Evolutionary conservation across 2,329 filamentous ascomycete genomes (phyloP).

Genomic region (Claviceps spartinae): DNA sequence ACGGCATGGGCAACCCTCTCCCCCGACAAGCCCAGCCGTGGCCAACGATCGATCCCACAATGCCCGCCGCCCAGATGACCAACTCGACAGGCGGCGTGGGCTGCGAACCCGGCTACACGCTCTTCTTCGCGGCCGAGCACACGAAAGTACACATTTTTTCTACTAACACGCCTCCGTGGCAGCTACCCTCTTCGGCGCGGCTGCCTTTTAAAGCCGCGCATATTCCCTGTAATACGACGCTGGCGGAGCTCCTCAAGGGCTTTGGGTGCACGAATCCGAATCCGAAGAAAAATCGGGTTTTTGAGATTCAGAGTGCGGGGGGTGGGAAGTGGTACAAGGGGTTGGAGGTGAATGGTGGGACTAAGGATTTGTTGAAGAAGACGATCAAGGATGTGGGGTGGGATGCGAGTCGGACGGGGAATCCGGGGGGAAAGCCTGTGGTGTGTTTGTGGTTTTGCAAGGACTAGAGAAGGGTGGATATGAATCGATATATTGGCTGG

Average conservation of each 20-base stretch:
- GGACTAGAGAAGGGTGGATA: constrained; percentile 17
- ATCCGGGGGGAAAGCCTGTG: constrained; percentile 34
- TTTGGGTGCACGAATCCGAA: constrained; percentile 41
- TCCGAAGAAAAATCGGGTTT: constrained; percentile 40
- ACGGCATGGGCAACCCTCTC: constrained; percentile 21
- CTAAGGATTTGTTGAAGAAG: constrained; percentile 33
- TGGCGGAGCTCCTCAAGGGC: constrained; percentile 43
- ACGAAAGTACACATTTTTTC: constrained; percentile 47
- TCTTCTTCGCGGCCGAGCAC: constrained; percentile 44
- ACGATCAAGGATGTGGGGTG: constrained; percentile 45
- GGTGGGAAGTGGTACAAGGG: constrained; percentile 48
- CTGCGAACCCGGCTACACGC: constrained; percentile 49
- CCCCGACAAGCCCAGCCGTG: constrained; percentile 27
- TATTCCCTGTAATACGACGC: constrained; percentile 37
- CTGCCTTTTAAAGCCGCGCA: constrained; percentile 36
- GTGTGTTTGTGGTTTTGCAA: constrained; percentile 49
- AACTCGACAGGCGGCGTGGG: constrained; percentile 45
- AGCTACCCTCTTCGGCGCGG: constrained; percentile 26
- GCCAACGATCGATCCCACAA: constrained; percentile 28
- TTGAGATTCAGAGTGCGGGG: constrained; percentile 40
- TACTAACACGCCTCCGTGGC: constrained; percentile 38
- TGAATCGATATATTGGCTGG: no score
- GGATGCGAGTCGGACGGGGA: constrained; percentile 36
- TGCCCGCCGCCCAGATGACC: constrained; percentile 39
- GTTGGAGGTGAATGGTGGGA: constrained; percentile 34